Evolutionary conservation across 2,329 filamentous ascomycete species (phyloP).

Genomic region (Thielaviopsis euricoi): DNA sequence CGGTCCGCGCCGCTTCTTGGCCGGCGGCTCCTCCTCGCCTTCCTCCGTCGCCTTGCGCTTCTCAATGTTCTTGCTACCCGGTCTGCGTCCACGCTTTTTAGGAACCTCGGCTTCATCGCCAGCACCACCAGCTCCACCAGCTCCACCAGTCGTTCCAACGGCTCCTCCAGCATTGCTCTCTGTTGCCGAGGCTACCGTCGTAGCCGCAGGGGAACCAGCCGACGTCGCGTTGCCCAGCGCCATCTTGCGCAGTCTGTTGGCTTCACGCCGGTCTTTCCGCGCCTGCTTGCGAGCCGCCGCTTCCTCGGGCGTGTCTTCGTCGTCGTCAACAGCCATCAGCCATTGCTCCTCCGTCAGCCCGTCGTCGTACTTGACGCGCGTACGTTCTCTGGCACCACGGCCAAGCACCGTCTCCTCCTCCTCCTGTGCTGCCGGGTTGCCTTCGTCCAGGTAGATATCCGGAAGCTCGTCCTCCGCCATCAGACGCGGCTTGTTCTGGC

Average conservation of each 20-base stretch:
- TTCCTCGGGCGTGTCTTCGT: constrained; percentile 85
- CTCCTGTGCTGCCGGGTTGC: constrained; percentile 64
- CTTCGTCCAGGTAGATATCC: constrained; percentile 83
- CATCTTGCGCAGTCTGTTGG: constrained; percentile 53
- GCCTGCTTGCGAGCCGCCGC: constrained; percentile 83
- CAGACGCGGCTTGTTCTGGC: constrained; percentile 56
- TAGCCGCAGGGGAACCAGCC: constrained; percentile 13
- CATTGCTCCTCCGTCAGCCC: constrained; percentile 97
- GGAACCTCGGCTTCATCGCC: constrained; percentile 53
- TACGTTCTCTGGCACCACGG: constrained; percentile 87
- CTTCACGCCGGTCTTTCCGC: constrained; percentile 61
- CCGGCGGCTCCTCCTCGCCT: constrained; percentile 57
- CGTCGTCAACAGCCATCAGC: constrained; percentile 93
- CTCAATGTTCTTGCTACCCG: constrained; percentile 46
- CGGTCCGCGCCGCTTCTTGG: constrained; percentile 62
- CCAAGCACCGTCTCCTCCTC: constrained; percentile 59
- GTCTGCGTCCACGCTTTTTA: constrained; percentile 77
- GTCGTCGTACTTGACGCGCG: constrained; percentile 88
- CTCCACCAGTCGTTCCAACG: too few relatives aligned
- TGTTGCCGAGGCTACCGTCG: too few relatives aligned
- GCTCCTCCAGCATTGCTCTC: too few relatives aligned
- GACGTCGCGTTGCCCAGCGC: constrained; percentile 16
- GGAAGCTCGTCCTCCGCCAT: constrained; percentile 79
- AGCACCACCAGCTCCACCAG: background rate
- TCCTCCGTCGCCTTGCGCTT: constrained; percentile 83